A percentile compares a stretch with the other conserved stretches of the same genome.
These are phyloP conservation scores for Tolypocladium paradoxum DNA, from an alignment of 2,329 filamentous ascomycete species.

Conservation along the genomic window DNA sequence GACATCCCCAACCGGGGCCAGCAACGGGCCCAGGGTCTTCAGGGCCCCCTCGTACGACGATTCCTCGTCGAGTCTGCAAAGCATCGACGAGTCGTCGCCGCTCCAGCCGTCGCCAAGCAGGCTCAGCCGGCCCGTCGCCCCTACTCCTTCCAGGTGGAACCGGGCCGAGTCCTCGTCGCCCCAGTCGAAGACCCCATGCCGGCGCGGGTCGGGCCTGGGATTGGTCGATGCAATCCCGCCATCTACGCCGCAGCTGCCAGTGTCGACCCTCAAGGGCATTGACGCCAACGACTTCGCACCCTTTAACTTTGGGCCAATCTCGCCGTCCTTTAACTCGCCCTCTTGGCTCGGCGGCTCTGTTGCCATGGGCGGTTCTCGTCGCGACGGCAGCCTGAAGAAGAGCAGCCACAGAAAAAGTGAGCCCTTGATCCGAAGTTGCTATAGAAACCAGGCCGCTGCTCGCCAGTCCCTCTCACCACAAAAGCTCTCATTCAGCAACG, in stretches of 20 bases:
- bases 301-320: conserved; percentile 17
- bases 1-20: not conserved
- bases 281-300: conserved; percentile 2
- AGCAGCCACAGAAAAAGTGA: conserved; percentile 22
- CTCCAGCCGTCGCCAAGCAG: not conserved
- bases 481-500: conserved; percentile 9
- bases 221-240: conserved; percentile 9
- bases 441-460: conserved; percentile 11
- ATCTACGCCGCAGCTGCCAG: conserved; percentile 6
- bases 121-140: not conserved
- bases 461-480: conserved; percentile 18
- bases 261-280: conserved; percentile 3
- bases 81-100: not conserved
- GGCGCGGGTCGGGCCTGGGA: conserved; percentile 8
- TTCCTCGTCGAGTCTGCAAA: not conserved
- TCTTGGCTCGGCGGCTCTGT: conserved; percentile 16
- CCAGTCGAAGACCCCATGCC: conserved; percentile 3
- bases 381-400: conserved; percentile 12
- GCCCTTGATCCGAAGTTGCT: conserved; percentile 17
- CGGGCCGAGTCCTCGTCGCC: conserved; percentile 13
- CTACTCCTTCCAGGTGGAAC: conserved; percentile 10
- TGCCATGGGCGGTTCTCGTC: conserved; percentile 9
- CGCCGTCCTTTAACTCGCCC: conserved; percentile 15
- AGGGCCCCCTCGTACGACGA: not conserved
- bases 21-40: not conserved